These are phyloP conservation scores for Macrolepiota fuliginosa DNA, from an alignment of 768 basidiomycete genomes.

Conservation along the genomic window DNA sequence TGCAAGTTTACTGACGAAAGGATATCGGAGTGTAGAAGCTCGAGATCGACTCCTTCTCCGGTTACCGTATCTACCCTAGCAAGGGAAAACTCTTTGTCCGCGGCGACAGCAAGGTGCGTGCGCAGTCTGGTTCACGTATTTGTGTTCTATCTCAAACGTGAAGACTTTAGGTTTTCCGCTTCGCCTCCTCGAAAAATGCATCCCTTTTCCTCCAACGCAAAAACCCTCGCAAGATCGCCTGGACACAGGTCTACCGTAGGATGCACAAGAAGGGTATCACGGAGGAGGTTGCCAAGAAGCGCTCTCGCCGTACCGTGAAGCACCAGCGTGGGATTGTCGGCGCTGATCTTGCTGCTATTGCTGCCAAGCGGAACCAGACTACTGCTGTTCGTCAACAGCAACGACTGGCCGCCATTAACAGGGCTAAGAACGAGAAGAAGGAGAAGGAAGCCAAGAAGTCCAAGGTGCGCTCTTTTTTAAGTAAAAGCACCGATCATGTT, in stretches of 20 bases:
- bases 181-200: slow-evolving; percentile 87
- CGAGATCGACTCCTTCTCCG: slow-evolving; percentile 98
- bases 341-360: slow-evolving; percentile 88
- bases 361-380: slow-evolving; percentile 91
- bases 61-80: slow-evolving; percentile 96
- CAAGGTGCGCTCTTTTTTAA: slow-evolving; percentile 48
- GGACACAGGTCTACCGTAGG: slow-evolving; percentile 91
- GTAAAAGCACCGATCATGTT: slow-evolving; percentile 1
- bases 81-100: slow-evolving; percentile 96
- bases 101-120: slow-evolving; percentile 87
- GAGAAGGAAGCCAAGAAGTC: slow-evolving; percentile 91
- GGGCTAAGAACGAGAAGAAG: slow-evolving; percentile 97
- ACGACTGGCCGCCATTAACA: slow-evolving; percentile 82
- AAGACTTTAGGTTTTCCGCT: slow-evolving; percentile 82
- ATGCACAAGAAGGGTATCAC: slow-evolving; percentile 99
- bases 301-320: slow-evolving; percentile 94
- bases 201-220: slow-evolving; percentile 99
- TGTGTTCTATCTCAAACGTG: not conserved
- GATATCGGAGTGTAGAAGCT: slow-evolving; percentile 67
- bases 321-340: slow-evolving; percentile 98
- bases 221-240: slow-evolving; percentile 99
- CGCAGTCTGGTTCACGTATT: not conserved
- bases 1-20: slow-evolving; percentile 15
- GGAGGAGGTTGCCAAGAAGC: slow-evolving; percentile 99
- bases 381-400: slow-evolving; percentile 78